phyloP scores from a whole-genome alignment of 768 basidiomycete genomes.

The Royoungia palumana region DNA sequence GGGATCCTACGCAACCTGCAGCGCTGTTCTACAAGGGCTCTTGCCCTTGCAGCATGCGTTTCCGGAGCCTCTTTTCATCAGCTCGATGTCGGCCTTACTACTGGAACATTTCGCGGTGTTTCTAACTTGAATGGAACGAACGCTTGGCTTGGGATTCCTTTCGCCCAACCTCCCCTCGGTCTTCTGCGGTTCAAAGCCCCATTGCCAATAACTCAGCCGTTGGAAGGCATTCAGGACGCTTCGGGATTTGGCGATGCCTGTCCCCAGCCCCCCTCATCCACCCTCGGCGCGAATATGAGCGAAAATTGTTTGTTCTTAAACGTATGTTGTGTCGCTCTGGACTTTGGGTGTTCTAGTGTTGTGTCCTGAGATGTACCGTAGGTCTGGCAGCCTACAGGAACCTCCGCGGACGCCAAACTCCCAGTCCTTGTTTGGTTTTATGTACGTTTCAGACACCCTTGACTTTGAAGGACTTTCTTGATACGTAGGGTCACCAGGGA shows the following conservation, averaged over 20 bases:
- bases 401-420: slow-evolving; percentile 1
- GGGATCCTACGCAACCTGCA: too few species aligned
- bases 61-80: background rate
- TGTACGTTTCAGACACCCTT: slow-evolving; percentile 1
- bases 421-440: slow-evolving; percentile 23
- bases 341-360: background rate
- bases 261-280: slow-evolving; percentile 40
- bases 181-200: slow-evolving; percentile 56
- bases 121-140: slow-evolving; percentile 44
- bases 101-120: slow-evolving; percentile 48
- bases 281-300: slow-evolving; percentile 41
- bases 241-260: slow-evolving; percentile 53
- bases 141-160: slow-evolving; percentile 61
- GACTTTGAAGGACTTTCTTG: background rate
- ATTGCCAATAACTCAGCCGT: slow-evolving; percentile 34
- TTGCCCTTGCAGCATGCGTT: background rate
- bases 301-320: slow-evolving; percentile 60
- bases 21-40: too few species aligned
- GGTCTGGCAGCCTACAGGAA: slow-evolving; percentile 19
- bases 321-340: slow-evolving; percentile 19
- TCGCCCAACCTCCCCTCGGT: slow-evolving; percentile 54
- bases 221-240: slow-evolving; percentile 38
- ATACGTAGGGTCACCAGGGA: slow-evolving; percentile 1
- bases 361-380: background rate
- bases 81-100: slow-evolving; percentile 37